Evolutionary conservation across 352 stramenopile genomes (phyloP), one percentile per base, ranked within the genome.

Genomic region (Phytophthora brassicae): DNA sequence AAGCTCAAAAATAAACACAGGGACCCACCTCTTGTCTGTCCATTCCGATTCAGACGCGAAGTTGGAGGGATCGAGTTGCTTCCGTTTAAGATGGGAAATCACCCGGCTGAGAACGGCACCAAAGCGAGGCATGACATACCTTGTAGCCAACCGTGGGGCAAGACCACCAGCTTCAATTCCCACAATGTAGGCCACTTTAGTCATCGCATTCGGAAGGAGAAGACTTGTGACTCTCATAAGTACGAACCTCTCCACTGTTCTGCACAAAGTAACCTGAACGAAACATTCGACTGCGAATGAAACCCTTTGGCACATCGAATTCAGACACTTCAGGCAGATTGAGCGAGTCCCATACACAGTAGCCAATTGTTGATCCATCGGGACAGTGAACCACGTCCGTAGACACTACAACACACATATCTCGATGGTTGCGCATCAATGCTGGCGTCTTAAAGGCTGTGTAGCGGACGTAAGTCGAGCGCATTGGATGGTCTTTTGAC

Each of bases 341-440:
- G 24, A 81, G 69, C 36, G 72, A 78, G 46, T 78, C 72, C 69
- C 69, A 81, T 17, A 81, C 69, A 36, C 72, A 81, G 46, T 81
- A 81, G 24, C 69, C 72, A 36, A 78, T 36, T 1, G 66, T 78
- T 0, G 72, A 77, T 2, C 72, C 69, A 13, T 78, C 63, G 8
- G 72, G 59, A 8, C 56, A 68, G 23, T 67, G 29, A 24, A 76
- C 69, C 4, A 81, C 59, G 48, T 81, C 66, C 13, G 72, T 81
- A 7, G 69, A 54, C 8, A 81, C 72, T 3, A 75, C 63, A 0
- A 81, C 72, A 24, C 68, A 76, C 66, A 76, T 76, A 16, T 78
- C 72, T 13, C 72, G 72, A 35, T 74, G 47, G 39, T 74, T 70
- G 23, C 69, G 66, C 39, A 78, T 35, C 24, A 78, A 41, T 19